Evolutionary conservation across 148 eudicot genomes (phyloP), one percentile per base, ranked within the genome.

Genomic region (Silene latifolia): DNA sequence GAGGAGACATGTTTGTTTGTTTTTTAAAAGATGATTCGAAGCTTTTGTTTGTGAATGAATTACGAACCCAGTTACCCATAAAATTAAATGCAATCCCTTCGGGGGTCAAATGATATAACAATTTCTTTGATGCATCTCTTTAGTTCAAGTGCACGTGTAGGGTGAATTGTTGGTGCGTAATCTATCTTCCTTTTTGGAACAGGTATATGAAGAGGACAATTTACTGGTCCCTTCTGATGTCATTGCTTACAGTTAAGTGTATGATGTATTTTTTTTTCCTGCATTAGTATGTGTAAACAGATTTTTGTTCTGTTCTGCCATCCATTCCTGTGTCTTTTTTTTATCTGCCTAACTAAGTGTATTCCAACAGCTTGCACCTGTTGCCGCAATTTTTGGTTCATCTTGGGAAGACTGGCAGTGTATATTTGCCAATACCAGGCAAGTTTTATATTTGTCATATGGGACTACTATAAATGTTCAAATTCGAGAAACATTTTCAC

Each of bases 141-240:
- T 69, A 48, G 8, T 69, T 32, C 4, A 7, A 29, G 47, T 32
- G 47, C 15, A 39, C 39, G 9, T 13, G 35, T 51, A 47, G 4
- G 25, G 32, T 23, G 67, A 68, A 25, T 12, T 12, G 14, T 8
- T 69, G 47, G 29, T 48, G 68, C 62, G 59, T 70, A n/a, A 27
- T 67, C 20, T 71, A 73, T 44, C 12, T 76, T 72, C 64, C 70
- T 76, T 76, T 44, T 63, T 81, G 58, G 58, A 62, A 57, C 88
- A 95, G 98, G 89, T 85, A 86, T 81, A 77, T 92, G 32, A 8
- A 25, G 18, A 84, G 77, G 77, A 95, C 98, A 71, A 48, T 86
- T 27, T 58, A 83, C 65, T 95, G 98, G 98, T 95, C 97, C 47
- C 82, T 95, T 75, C 65, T 92, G 86, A 95, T 95, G 97, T 95